Evolutionary conservation across 2,329 filamentous ascomycete species (phyloP), one percentile per base, ranked within the genome.

Genomic region (Chalaropsis ovoidea): DNA sequence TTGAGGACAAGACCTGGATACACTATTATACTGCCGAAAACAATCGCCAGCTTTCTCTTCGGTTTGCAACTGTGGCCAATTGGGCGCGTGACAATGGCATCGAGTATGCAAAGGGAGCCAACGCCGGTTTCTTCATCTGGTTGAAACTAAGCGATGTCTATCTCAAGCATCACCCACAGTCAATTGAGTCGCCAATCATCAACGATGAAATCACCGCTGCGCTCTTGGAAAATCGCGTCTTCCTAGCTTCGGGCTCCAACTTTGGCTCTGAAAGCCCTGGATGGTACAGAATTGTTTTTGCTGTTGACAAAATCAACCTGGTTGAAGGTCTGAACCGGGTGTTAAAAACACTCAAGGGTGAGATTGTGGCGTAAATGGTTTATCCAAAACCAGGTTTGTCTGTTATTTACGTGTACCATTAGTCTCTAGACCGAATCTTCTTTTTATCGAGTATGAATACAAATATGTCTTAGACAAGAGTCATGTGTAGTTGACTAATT

Each of bases 61-160:
- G 75, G 2, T 79, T 81, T 68, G 71, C 70, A 1, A 72, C 75
- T 22, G 74, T 77, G 0, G 74, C 72, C 0, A 49, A 62, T 0
- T 77, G 74, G 69, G 73, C 81, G 0, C 71, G 71, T 15, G 68
- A 72, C 2, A 72, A 79, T 15, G 71, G 71, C 1, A 78, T 83
- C 22, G 71, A 74, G 15, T 81, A 81, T 68, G 74, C 77, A 0
- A 71, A 75, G 0, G 79, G 79, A 0, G 75, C 73, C 3, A 82
- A 82, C 67, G 81, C 81, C 0, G 81, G 77, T 0, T 82, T 83
- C 69, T 84, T 83, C 69, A 70, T 84, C 0, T 84, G 80, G 80
- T 72, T 80, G 1, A 74, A 83, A 69, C 72, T 84, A 1, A 74
- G 75, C 1, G 69, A 70, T 19, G 70, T 68, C 10, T 76, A 73